Evolutionary conservation across 1,139 yeast genomes (phyloP).

Genomic region (Geotrichum candidum): DNA sequence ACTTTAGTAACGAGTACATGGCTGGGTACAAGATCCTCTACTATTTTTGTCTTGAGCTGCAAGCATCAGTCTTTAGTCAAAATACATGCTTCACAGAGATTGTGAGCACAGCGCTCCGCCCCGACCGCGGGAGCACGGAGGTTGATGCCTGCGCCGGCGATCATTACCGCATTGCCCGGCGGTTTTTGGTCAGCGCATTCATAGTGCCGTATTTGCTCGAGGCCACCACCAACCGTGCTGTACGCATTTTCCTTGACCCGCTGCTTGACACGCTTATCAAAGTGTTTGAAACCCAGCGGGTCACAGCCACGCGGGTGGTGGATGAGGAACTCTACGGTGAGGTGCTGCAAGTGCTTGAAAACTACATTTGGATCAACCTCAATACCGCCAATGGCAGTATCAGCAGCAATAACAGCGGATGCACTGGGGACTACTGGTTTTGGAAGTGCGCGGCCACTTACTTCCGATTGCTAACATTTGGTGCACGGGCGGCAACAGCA

Average conservation of each 20-base stretch:
- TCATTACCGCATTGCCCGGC: conserved; percentile 1
- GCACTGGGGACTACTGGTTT: not conserved
- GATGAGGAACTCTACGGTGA: not conserved
- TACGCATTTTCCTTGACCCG: conserved; percentile 6
- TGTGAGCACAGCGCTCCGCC: conserved; percentile 3
- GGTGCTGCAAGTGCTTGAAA: not conserved
- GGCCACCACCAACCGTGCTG: conserved; percentile 1
- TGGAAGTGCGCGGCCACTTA: conserved; percentile 4
- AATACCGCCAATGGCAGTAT: not conserved
- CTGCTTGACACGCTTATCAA: conserved; percentile 4
- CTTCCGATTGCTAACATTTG: not conserved
- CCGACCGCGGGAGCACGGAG: not conserved
- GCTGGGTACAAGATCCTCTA: conserved; percentile 12
- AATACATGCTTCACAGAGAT: conserved; percentile 4
- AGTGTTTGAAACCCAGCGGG: conserved; percentile 1
- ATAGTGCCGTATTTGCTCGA: conserved; percentile 9
- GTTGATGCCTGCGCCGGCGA: conserved; percentile 5
- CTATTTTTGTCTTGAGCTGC: conserved; percentile 15
- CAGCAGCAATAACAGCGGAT: not conserved
- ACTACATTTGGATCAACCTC: conserved; percentile 3
- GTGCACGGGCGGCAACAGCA: not conserved
- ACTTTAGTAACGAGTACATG: conserved; percentile 8
- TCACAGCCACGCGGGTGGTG: not conserved
- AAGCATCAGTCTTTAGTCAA: conserved; percentile 3
- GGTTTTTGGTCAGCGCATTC: conserved; percentile 7